A percentile compares a stretch with the other conserved stretches of the same genome.
These are phyloP conservation scores for Daldinia decipiens DNA, from an alignment of 495 filamentous ascomycete genomes.

Conservation along the genomic window DNA sequence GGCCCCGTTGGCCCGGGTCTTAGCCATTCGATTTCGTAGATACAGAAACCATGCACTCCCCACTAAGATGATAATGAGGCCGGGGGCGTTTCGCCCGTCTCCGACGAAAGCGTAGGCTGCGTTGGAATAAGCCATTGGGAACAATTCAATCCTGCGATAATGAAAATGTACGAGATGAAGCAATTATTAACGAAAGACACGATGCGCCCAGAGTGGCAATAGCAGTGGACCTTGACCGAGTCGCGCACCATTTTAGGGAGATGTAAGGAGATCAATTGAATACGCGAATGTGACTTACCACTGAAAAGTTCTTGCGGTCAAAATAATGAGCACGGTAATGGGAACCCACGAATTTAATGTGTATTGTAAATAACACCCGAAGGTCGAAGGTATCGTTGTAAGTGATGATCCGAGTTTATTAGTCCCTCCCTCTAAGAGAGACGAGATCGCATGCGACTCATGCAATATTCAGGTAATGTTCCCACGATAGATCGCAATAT, in stretches of 20 bases:
- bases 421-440: neutral
- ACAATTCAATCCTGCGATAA: slow-evolving; percentile 22
- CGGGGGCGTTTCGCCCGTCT: slow-evolving; percentile 33
- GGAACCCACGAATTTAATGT: neutral
- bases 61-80: slow-evolving; percentile 39
- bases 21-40: slow-evolving; percentile 42
- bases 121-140: slow-evolving; percentile 41
- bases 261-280: slow-evolving; percentile 27
- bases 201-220: slow-evolving; percentile 15
- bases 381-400: neutral
- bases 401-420: slow-evolving; percentile 12
- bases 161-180: slow-evolving; percentile 3
- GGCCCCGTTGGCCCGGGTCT: slow-evolving; percentile 39
- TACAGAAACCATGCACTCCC: slow-evolving; percentile 41
- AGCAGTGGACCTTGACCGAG: slow-evolving; percentile 14
- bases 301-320: slow-evolving; percentile 8
- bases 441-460: slow-evolving; percentile 18
- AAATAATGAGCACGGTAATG: slow-evolving; percentile 1
- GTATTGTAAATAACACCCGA: neutral
- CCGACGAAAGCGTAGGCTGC: slow-evolving; percentile 27
- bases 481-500: slow-evolving; percentile 5
- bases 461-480: slow-evolving; percentile 4
- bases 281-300: slow-evolving; percentile 24
- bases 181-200: slow-evolving; percentile 3
- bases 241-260: slow-evolving; percentile 14